Evolutionary conservation across 805 yeast genomes (phyloP).

Genomic region (Metschnikowia orientalis): DNA sequence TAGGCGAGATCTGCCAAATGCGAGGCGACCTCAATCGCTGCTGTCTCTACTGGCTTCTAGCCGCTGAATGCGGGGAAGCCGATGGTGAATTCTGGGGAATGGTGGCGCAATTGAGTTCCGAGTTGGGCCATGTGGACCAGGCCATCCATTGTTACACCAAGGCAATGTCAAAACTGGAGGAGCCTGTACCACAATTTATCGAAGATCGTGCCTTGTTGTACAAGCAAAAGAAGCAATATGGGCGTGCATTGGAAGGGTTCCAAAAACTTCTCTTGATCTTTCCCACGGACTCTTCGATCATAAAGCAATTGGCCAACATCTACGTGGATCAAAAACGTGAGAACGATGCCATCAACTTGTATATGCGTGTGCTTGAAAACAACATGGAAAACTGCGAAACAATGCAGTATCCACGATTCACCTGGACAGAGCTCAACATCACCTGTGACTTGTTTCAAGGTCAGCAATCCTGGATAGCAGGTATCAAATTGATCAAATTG

Average conservation of each 20-base stretch:
- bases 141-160: slow-evolving; percentile 75
- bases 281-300: slow-evolving; percentile 57
- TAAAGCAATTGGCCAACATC: slow-evolving; percentile 54
- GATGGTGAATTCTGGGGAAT: slow-evolving; percentile 76
- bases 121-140: slow-evolving; percentile 65
- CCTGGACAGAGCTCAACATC: slow-evolving; percentile 86
- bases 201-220: slow-evolving; percentile 65
- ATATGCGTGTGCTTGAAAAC: slow-evolving; percentile 56
- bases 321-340: slow-evolving; percentile 55
- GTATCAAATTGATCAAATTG: slow-evolving; percentile 59
- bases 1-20: slow-evolving; percentile 76
- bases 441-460: slow-evolving; percentile 74
- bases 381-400: slow-evolving; percentile 41
- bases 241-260: slow-evolving; percentile 72
- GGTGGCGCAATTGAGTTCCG: slow-evolving; percentile 64
- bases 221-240: slow-evolving; percentile 58
- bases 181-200: slow-evolving; percentile 32
- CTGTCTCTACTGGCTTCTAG: slow-evolving; percentile 75
- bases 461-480: slow-evolving; percentile 59
- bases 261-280: slow-evolving; percentile 49
- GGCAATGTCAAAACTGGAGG: slow-evolving; percentile 46
- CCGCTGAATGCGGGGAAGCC: slow-evolving; percentile 71
- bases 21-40: slow-evolving; percentile 68
- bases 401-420: slow-evolving; percentile 51
- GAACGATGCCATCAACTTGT: slow-evolving; percentile 71